These are phyloP conservation scores for Piper betle DNA, from an alignment of 164 flowering plant species.

Conservation along the genomic window DNA sequence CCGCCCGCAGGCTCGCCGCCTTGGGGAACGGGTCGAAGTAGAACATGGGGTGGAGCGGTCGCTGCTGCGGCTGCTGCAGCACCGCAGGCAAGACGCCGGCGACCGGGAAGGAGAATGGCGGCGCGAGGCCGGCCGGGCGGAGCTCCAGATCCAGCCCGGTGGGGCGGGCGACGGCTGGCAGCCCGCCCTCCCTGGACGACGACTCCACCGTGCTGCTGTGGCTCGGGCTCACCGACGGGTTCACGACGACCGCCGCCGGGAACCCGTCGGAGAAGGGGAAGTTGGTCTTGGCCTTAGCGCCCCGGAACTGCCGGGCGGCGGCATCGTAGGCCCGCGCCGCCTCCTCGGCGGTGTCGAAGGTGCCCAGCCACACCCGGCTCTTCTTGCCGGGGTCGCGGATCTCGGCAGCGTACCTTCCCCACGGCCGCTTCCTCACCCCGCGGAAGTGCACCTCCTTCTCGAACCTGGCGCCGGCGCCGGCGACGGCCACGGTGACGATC, in stretches of 20 bases:
- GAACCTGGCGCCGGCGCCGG: not conserved
- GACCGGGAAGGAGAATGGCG: conserved; percentile 14
- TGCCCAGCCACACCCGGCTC: conserved; percentile 71
- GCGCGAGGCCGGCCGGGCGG: conserved; percentile 8
- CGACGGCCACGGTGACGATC: not conserved
- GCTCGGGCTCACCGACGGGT: conserved; percentile 32
- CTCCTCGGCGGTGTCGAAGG: conserved; percentile 61
- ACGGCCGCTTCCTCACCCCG: conserved; percentile 71
- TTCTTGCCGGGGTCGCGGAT: conserved; percentile 68
- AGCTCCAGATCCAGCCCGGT: conserved; percentile 21
- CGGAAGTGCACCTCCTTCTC: conserved; percentile 41
- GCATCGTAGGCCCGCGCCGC: conserved; percentile 63
- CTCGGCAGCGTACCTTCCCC: conserved; percentile 84
- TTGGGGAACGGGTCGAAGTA: conserved; percentile 28
- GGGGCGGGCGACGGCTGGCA: not conserved
- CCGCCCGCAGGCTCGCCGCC: conserved; percentile 6
- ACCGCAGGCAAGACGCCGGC: not conserved
- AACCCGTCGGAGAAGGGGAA: conserved; percentile 21
- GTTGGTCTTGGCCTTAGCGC: conserved; percentile 57
- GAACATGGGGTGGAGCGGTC: conserved; percentile 8
- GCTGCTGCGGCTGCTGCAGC: not conserved
- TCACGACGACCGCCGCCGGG: not conserved
- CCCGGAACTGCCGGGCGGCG: conserved; percentile 64
- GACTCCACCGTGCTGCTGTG: conserved; percentile 68
- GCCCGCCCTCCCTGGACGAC: conserved; percentile 20